These are phyloP conservation scores for Brassica napus DNA, from an alignment of 345 rosid genomes.

Conservation along the genomic window DNA sequence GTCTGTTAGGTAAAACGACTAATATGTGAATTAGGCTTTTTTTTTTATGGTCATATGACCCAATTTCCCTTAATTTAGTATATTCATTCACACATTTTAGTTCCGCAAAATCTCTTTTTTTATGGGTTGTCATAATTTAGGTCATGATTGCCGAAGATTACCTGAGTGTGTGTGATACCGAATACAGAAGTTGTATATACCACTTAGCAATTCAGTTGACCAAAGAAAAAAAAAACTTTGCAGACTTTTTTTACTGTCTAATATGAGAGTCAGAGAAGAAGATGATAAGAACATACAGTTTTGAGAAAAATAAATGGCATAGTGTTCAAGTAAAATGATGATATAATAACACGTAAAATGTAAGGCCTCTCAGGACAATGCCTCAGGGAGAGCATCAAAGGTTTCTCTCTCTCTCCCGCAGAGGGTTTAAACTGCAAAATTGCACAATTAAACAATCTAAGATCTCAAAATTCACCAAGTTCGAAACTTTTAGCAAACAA, in stretches of 20 bases:
- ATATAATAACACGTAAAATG: slow-evolving; percentile 33
- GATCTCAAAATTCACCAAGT: neutral
- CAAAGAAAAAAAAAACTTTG: no score
- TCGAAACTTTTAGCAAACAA: neutral
- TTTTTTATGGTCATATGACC: no score
- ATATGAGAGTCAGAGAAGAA: slow-evolving; percentile 25
- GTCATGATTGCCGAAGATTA: no score
- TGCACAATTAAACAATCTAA: neutral
- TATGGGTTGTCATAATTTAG: no score
- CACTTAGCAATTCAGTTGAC: neutral
- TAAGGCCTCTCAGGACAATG: slow-evolving; percentile 27
- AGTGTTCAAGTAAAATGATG: slow-evolving; percentile 24
- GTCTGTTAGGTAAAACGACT: no score
- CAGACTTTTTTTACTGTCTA: no score
- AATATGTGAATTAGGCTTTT: no score
- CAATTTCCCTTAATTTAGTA: no score
- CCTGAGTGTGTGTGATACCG: no score
- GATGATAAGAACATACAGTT: slow-evolving; percentile 19
- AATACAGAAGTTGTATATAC: neutral
- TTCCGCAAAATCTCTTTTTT: no score
- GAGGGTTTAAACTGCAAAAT: slow-evolving; percentile 27
- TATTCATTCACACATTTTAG: no score
- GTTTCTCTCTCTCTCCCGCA: neutral
- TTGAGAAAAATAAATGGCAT: slow-evolving; percentile 29
- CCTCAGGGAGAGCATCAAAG: slow-evolving; percentile 31